A percentile compares a stretch with the other conserved stretches of the same genome.
Conservation (phyloP, 805 yeast species). For the Barnettozyma sp. region DNA sequence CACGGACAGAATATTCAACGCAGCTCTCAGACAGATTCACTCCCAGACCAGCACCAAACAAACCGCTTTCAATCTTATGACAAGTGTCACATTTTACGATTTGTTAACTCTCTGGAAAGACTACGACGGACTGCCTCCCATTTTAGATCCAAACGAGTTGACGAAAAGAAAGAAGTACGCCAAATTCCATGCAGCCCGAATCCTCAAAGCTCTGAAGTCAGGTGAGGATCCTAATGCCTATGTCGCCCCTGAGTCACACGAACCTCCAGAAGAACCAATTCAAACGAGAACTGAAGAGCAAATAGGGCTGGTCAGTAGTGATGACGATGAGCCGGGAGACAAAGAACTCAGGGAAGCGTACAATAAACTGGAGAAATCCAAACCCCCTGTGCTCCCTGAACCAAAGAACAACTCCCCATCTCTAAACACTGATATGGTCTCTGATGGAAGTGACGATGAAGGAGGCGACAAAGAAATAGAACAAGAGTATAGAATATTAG, state of each 20-base stretch:
- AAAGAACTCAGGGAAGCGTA: slow-evolving; percentile 1
- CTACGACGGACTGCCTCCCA: slow-evolving; percentile 1
- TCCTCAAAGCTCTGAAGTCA: slow-evolving; percentile 39
- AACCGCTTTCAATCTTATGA: slow-evolving; percentile 47
- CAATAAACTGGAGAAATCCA: background rate
- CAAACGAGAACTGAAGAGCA: no score
- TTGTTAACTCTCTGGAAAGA: slow-evolving; percentile 40
- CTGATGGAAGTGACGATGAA: slow-evolving; percentile 4
- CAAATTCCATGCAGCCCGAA: slow-evolving; percentile 55
- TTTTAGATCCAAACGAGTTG: slow-evolving; percentile 28
- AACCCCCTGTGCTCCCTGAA: background rate
- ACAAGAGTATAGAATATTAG: slow-evolving; percentile 1
- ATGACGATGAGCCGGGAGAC: background rate
- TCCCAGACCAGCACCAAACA: slow-evolving; percentile 35
- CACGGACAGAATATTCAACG: slow-evolving; percentile 50
- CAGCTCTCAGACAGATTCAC: slow-evolving; percentile 41
- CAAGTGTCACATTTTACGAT: slow-evolving; percentile 47
- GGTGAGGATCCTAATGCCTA: slow-evolving; percentile 56
- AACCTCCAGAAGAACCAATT: no score
- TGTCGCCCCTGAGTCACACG: slow-evolving; percentile 36
- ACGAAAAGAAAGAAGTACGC: slow-evolving; percentile 46
- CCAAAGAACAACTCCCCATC: background rate
- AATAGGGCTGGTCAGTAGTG: background rate
- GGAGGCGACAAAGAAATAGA: slow-evolving; percentile 3
- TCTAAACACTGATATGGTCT: background rate